Evolutionary conservation across 306 rosid species (phyloP).

Genomic region (Boehmeria nivea): DNA sequence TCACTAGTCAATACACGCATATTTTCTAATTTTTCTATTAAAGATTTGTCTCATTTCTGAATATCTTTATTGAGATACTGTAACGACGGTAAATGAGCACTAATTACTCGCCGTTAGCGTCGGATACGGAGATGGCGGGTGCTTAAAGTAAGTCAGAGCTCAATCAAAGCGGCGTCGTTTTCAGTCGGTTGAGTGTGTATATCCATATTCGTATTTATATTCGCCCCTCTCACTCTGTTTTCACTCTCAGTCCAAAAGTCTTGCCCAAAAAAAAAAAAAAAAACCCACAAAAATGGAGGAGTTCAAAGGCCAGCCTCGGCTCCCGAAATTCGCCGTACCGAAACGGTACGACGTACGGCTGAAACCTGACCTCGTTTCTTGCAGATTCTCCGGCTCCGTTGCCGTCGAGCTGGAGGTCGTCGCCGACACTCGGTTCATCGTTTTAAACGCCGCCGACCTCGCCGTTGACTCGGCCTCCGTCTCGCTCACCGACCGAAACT

Average conservation of each 20-base stretch:
- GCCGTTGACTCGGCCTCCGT: slow-evolving; percentile 26
- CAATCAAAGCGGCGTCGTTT: too few species aligned
- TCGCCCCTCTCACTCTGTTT: not conserved
- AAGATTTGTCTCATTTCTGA: too few species aligned
- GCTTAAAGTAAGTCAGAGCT: too few species aligned
- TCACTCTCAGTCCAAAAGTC: not conserved
- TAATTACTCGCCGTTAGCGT: too few species aligned
- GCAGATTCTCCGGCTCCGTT: slow-evolving; percentile 72
- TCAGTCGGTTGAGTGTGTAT: too few species aligned
- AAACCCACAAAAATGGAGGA: not conserved
- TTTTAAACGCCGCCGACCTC: slow-evolving; percentile 81
- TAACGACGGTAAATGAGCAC: too few species aligned
- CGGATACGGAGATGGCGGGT: too few species aligned
- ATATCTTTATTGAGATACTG: too few species aligned
- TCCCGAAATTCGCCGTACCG: slow-evolving; percentile 83
- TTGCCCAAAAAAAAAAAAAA: not conserved
- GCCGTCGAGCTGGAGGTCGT: slow-evolving; percentile 56
- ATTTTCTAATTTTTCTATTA: too few species aligned
- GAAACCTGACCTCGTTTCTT: slow-evolving; percentile 64
- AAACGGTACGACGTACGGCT: slow-evolving; percentile 62
- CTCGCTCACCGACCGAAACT: slow-evolving; percentile 33
- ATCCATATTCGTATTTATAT: too few species aligned
- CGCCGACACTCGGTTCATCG: slow-evolving; percentile 56
- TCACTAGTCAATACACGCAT: too few species aligned
- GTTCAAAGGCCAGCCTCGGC: slow-evolving; percentile 82